Base-by-base conservation (phyloP, 2,329 filamentous ascomycete genomes). In the Pseudogymnoascus sp. region DNA sequence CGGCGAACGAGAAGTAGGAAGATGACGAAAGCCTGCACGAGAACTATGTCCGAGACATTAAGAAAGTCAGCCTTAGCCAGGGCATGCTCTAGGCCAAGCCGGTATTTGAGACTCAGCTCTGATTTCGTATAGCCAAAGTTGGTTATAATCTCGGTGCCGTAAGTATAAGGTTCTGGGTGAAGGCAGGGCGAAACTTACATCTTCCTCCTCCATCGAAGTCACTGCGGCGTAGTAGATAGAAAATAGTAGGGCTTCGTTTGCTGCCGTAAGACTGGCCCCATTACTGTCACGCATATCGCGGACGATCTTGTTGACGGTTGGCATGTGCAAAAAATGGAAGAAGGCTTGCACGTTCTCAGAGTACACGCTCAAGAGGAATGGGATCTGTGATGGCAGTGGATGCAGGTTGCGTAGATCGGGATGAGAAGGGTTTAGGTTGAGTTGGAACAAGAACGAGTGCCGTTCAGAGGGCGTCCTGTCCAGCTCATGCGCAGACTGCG, bases 141-240 rank as follows among this genome's bases (percentile, higher is more conserved):
- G 14, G 71, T 72, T 61, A 75, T 74, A 7, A 72, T 60, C 72
- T 83, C 59, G 14, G n/a, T 35, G 32, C 20, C 14, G 35, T 59
- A 8, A 62, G 43, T 28, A 50, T 28, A 5, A 43, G 2, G 8
- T 38, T 38, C 35, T n/a, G 4, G 7, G n/a, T 7, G n/a, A 8
- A 6, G 7, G 4, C 16, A 59, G 25, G 25, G 32, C n/a, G 41
- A 20, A 28, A 70, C 76, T 69, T 64, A 81, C 79, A 68, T 84
- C 81, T 0, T 82, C 79, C 3, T 81, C 79, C 8, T 83, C 80
- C 80, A 84, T 81, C 0, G 81, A 83, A 0, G 75, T 78, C 6
- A 84, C 70, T 0, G 81, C 77, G 0, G 80, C 77, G 64, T 83
- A 84, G 69, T 82, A 84, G 5, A 85, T 81, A 0, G 81, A 73